These are phyloP conservation scores for Citrullus mucosospermus DNA, from an alignment of 306 rosid genomes.

Conservation along the genomic window DNA sequence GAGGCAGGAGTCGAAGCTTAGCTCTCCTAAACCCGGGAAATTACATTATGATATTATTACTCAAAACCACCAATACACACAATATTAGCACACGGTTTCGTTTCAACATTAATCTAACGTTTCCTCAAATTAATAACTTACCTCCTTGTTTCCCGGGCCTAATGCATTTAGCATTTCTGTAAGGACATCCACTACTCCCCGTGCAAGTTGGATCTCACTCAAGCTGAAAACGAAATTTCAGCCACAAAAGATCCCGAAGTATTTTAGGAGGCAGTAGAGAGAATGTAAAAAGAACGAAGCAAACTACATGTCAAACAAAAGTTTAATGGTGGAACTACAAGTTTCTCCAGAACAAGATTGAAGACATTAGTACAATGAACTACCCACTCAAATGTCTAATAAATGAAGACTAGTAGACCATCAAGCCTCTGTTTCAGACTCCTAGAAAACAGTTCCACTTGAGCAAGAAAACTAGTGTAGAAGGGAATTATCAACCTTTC, in stretches of 20 bases:
- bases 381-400: neutral
- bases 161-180: conserved; percentile 83
- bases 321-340: neutral
- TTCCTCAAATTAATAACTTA: conserved; percentile 14
- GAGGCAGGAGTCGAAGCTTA: too few species aligned
- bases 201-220: conserved; percentile 91
- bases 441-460: neutral
- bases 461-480: neutral
- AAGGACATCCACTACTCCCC: conserved; percentile 91
- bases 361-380: neutral
- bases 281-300: neutral
- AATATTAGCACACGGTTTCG: neutral
- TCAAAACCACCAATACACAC: neutral
- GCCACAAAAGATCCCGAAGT: neutral
- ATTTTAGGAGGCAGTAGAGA: neutral
- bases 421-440: neutral
- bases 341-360: neutral
- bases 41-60: neutral
- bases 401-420: neutral
- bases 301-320: neutral
- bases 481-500: neutral
- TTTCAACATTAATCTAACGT: neutral
- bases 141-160: conserved; percentile 81
- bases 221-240: conserved; percentile 27
- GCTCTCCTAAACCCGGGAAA: too few species aligned